phyloP scores from a whole-genome alignment of 257 asterid genomes.

The Linderniella brevidens region DNA sequence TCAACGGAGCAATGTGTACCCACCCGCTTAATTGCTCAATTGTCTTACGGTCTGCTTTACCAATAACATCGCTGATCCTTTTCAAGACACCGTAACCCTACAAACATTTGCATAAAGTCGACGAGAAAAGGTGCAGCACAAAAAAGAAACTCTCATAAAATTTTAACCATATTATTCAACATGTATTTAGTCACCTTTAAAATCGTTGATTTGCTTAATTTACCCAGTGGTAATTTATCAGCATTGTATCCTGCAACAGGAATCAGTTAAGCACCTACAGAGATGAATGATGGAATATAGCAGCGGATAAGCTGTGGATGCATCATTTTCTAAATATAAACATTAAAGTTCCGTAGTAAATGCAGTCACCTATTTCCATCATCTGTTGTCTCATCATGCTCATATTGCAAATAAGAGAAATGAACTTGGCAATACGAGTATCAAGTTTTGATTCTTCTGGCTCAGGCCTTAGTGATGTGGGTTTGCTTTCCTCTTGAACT shows the following conservation, averaged over 20 bases:
- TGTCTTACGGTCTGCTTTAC: constrained; percentile 35
- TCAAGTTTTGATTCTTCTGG: constrained; percentile 67
- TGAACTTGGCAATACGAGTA: constrained; percentile 62
- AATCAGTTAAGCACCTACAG: neutral
- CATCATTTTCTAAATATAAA: neutral
- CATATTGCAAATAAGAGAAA: constrained; percentile 69
- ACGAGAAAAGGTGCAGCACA: neutral
- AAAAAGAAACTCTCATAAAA: neutral
- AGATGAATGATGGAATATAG: neutral
- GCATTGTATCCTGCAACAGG: constrained; percentile 66
- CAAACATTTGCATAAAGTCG: constrained; percentile 7
- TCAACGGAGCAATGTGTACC: constrained; percentile 1
- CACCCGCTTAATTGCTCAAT: constrained; percentile 87
- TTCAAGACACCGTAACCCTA: constrained; percentile 87
- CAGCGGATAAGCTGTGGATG: constrained; percentile 5
- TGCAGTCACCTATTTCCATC: constrained; percentile 81
- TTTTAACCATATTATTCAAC: neutral
- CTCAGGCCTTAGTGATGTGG: constrained; percentile 12
- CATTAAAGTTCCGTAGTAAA: neutral
- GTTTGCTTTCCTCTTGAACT: constrained; percentile 14
- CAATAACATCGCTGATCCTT: constrained; percentile 68
- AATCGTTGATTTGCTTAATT: constrained; percentile 82
- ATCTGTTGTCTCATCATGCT: constrained; percentile 97
- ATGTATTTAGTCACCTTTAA: constrained; percentile 45
- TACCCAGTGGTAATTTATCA: constrained; percentile 83